phyloP scores from a whole-genome alignment of 352 stramenopile genomes.

The Phytophthora macrochlamydospora region DNA sequence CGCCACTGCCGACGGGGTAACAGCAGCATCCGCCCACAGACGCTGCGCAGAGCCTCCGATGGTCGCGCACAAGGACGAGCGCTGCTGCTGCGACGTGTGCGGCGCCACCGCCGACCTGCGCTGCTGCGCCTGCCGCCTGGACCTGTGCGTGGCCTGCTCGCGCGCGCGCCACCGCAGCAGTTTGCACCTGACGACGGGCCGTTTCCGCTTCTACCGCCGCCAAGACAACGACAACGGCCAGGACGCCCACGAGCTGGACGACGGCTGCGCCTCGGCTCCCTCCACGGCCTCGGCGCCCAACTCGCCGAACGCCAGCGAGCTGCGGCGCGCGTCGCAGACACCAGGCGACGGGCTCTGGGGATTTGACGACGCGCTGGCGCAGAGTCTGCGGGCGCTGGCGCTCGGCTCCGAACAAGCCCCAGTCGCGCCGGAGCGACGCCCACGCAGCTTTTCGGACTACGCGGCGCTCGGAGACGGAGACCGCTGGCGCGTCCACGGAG shows the following conservation, averaged over 20 bases:
- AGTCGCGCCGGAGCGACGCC: conserved; percentile 26
- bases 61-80: conserved; percentile 12
- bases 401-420: conserved; percentile 19
- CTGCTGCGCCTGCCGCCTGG: conserved; percentile 56
- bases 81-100: conserved; percentile 58
- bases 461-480: conserved; percentile 35
- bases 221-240: neutral
- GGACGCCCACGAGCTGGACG: conserved; percentile 1
- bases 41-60: conserved; percentile 1
- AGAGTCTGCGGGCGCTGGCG: conserved; percentile 56
- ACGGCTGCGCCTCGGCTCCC: conserved; percentile 27
- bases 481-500: conserved; percentile 25
- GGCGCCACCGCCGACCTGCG: conserved; percentile 28
- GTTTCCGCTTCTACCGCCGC: conserved; percentile 31
- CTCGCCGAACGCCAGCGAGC: conserved; percentile 24
- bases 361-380: conserved; percentile 44
- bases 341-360: conserved; percentile 30
- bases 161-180: conserved; percentile 45
- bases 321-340: conserved; percentile 14
- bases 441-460: conserved; percentile 78
- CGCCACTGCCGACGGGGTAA: neutral
- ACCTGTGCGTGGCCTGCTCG: conserved; percentile 49
- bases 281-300: conserved; percentile 32
- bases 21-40: neutral
- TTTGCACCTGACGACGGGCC: conserved; percentile 46